Evolutionary conservation across 768 basidiomycete genomes (phyloP).

Genomic region (Asterophora lycoperdoides): DNA sequence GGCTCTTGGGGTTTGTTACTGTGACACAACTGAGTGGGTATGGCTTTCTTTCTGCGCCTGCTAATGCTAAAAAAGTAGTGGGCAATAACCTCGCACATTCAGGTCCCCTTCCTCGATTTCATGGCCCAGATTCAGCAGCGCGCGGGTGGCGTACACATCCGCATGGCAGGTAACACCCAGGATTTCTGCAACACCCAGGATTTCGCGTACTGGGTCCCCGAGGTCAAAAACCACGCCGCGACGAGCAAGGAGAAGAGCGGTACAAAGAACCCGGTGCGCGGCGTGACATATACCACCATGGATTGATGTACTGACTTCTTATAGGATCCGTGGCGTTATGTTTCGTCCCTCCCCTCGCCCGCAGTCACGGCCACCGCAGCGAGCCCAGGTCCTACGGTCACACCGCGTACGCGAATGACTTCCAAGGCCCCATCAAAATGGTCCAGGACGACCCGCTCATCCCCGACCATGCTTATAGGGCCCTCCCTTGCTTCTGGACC

Average conservation of each 20-base stretch:
- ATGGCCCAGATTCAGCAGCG: constrained; percentile 56
- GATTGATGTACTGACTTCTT: constrained; percentile 33
- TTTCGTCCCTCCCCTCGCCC: background rate
- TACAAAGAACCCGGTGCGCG: constrained; percentile 23
- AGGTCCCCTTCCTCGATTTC: constrained; percentile 62
- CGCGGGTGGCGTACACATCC: constrained; percentile 49
- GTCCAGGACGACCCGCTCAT: constrained; percentile 33
- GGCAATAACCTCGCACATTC: constrained; percentile 48
- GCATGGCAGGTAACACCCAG: constrained; percentile 68
- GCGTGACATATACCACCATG: too few species aligned
- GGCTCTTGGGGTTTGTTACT: constrained; percentile 68
- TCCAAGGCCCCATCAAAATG: constrained; percentile 37
- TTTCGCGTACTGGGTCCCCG: constrained; percentile 36
- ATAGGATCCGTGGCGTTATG: constrained; percentile 33
- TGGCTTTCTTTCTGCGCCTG: constrained; percentile 22
- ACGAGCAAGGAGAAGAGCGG: constrained; percentile 38
- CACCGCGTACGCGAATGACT: constrained; percentile 47
- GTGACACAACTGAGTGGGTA: constrained; percentile 57
- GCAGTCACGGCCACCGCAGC: constrained; percentile 20
- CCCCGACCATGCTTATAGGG: constrained; percentile 46
- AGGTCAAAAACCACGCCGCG: constrained; percentile 35
- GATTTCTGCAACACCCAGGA: too few species aligned
- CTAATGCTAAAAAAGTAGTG: constrained; percentile 27
- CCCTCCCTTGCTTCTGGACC: constrained; percentile 56
- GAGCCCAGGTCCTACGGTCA: constrained; percentile 27